Conservation (phyloP, 2,329 filamentous ascomycete species). For the Metarhizium humberi region DNA sequence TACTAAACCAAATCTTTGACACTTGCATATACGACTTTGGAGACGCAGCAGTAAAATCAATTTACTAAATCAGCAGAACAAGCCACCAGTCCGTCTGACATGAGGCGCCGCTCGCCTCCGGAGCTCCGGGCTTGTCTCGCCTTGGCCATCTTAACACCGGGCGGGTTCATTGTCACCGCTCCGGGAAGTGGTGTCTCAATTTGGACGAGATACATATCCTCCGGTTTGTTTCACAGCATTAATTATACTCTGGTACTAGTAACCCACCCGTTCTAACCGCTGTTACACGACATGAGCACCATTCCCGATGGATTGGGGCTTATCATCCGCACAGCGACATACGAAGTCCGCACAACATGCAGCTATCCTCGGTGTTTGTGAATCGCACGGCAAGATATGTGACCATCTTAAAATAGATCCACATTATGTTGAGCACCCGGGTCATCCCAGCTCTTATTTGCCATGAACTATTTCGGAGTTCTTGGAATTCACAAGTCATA, state of each 20-base stretch:
- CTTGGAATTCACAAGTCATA: too few relatives aligned
- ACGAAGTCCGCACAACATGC: background rate
- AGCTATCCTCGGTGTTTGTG: background rate
- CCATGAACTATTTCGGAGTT: too few relatives aligned
- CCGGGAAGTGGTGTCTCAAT: background rate
- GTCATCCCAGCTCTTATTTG: too few relatives aligned
- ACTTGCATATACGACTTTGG: background rate
- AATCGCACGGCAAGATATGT: background rate
- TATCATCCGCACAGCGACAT: background rate
- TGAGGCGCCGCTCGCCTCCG: background rate
- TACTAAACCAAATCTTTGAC: background rate
- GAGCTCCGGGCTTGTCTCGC: background rate
- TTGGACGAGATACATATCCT: background rate
- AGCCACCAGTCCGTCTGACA: background rate
- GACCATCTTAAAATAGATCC: background rate
- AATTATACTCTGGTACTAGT: background rate
- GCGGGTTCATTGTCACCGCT: background rate
- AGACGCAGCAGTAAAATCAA: background rate
- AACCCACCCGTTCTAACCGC: slow-evolving; percentile 2
- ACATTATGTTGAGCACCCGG: background rate
- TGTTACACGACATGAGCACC: slow-evolving; percentile 1
- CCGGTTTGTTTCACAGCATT: slow-evolving; percentile 1
- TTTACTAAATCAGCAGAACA: background rate
- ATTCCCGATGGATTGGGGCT: background rate
- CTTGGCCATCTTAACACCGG: background rate